These are phyloP conservation scores for Argentina anserina DNA, from an alignment of 306 rosid genomes.

Conservation along the genomic window DNA sequence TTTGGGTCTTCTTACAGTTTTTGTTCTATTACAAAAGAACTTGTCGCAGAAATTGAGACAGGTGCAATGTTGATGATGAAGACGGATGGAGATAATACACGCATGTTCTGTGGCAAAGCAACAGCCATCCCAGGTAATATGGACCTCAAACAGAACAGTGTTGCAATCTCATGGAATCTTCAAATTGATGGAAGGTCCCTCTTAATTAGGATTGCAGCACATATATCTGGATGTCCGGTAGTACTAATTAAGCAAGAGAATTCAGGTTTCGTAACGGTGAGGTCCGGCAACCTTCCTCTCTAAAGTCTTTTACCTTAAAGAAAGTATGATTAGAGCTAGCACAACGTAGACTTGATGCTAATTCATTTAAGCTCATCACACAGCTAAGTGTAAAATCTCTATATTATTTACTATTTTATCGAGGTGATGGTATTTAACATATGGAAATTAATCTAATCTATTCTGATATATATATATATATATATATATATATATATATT, in stretches of 20 bases:
- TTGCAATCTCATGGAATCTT: conserved; percentile 13
- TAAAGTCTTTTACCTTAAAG: too few species aligned
- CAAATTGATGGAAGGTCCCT: not conserved
- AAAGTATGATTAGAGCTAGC: too few species aligned
- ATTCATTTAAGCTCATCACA: not conserved
- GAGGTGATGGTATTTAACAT: not conserved
- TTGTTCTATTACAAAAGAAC: conserved; percentile 7
- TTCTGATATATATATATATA: too few species aligned
- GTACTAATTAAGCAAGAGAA: not conserved
- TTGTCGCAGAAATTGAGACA: conserved; percentile 50
- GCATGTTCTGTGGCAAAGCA: conserved; percentile 42
- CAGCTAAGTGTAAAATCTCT: not conserved
- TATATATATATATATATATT: too few species aligned
- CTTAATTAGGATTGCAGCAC: not conserved
- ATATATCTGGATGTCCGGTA: not conserved
- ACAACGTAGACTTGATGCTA: not conserved
- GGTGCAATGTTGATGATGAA: conserved; percentile 31
- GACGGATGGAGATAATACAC: conserved; percentile 20
- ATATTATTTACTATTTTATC: not conserved
- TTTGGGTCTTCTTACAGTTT: not conserved
- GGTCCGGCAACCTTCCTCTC: too few species aligned
- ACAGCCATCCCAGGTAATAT: conserved; percentile 15
- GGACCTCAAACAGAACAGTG: conserved; percentile 24
- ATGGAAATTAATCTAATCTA: not conserved
- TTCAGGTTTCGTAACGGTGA: too few species aligned